Conservation (phyloP, 805 yeast species). For the Metschnikowia amazonensis region DNA sequence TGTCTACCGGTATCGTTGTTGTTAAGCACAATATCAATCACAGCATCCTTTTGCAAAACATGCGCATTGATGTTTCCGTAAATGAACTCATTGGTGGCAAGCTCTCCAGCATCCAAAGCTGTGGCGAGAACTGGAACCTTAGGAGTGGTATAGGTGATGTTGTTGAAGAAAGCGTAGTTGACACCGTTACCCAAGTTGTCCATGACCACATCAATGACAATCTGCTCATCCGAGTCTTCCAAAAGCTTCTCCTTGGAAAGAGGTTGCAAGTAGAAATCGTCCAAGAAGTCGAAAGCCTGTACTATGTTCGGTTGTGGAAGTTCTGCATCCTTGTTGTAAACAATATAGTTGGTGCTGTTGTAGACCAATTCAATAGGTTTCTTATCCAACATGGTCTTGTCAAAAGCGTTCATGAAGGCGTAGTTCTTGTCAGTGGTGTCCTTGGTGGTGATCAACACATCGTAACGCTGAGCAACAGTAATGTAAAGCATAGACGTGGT, state of each 20-base stretch:
- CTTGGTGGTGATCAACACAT: constrained; percentile 74
- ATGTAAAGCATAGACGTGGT: constrained; percentile 70
- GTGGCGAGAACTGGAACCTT: constrained; percentile 83
- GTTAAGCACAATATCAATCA: constrained; percentile 79
- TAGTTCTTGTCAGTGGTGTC: constrained; percentile 57
- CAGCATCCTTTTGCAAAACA: constrained; percentile 62
- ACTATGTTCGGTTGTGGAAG: constrained; percentile 41
- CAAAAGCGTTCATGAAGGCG: constrained; percentile 80
- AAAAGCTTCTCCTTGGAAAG: constrained; percentile 36
- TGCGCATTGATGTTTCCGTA: constrained; percentile 82
- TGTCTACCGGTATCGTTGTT: constrained; percentile 89
- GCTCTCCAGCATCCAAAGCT: constrained; percentile 67
- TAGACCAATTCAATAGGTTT: constrained; percentile 60
- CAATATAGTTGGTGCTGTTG: constrained; percentile 73
- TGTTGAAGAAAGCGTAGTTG: constrained; percentile 96
- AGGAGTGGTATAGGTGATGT: constrained; percentile 72
- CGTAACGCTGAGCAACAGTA: constrained; percentile 89
- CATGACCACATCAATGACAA: constrained; percentile 77
- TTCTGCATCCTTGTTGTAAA: constrained; percentile 43
- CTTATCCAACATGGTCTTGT: constrained; percentile 76
- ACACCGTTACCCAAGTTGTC: constrained; percentile 81
- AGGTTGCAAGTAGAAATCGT: constrained; percentile 37
- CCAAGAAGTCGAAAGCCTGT: constrained; percentile 43
- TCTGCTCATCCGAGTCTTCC: constrained; percentile 65
- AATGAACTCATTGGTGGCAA: constrained; percentile 47